Conservation (phyloP, 768 basidiomycete genomes). For the Kwoniella shandongensis region DNA sequence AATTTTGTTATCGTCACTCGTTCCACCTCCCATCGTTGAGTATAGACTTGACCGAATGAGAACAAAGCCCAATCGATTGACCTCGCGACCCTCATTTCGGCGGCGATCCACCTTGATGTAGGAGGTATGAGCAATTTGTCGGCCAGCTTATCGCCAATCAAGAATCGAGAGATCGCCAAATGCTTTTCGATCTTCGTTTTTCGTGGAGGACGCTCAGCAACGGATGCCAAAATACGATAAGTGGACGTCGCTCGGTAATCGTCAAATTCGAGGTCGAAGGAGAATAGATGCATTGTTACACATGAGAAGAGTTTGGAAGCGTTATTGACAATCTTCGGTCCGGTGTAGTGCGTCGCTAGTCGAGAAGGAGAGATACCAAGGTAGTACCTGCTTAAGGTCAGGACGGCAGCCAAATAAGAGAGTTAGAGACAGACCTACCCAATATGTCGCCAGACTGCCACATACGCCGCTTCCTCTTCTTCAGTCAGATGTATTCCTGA, state of each 20-base stretch:
- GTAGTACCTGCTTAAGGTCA: constrained; percentile 41
- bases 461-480: constrained; percentile 41
- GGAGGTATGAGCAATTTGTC: constrained; percentile 43
- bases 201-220: constrained; percentile 38
- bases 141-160: constrained; percentile 41
- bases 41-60: constrained; percentile 34
- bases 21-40: constrained; percentile 40
- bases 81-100: neutral
- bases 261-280: constrained; percentile 9
- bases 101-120: constrained; percentile 10
- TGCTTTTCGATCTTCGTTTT: constrained; percentile 27
- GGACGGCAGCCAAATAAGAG: neutral
- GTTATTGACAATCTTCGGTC: constrained; percentile 14
- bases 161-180: constrained; percentile 37
- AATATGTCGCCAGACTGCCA: constrained; percentile 48
- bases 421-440: constrained; percentile 30
- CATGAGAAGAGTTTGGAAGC: constrained; percentile 46
- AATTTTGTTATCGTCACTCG: constrained; percentile 30
- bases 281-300: constrained; percentile 45
- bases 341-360: constrained; percentile 32
- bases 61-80: constrained; percentile 22
- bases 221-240: constrained; percentile 45
- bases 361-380: constrained; percentile 45
- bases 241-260: constrained; percentile 32
- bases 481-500: constrained; percentile 32